phyloP scores from a whole-genome alignment of 371 early-diverging fungal genomes.

The Mucor lusitanicus region DNA sequence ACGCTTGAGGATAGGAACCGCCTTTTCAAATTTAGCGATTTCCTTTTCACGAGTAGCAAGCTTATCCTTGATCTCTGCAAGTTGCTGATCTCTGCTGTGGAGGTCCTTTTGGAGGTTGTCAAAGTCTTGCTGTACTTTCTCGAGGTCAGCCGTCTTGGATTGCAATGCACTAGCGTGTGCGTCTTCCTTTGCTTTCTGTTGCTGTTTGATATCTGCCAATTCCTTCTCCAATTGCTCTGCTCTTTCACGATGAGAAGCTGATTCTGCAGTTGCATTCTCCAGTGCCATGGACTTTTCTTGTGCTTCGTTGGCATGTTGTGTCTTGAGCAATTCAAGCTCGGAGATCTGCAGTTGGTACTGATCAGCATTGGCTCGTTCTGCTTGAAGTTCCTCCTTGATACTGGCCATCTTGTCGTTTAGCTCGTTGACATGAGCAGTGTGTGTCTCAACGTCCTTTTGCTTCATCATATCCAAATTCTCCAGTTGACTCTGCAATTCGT shows the following conservation, averaged over 20 bases:
- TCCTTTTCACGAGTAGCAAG: not conserved
- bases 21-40: not conserved
- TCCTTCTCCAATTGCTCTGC: not conserved
- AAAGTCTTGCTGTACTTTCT: not conserved
- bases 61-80: not conserved
- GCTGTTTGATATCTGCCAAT: not conserved
- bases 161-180: not conserved
- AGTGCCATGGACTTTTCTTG: not conserved
- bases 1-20: not conserved
- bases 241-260: not conserved
- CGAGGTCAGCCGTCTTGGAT: not conserved
- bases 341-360: not conserved
- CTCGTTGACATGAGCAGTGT: not conserved
- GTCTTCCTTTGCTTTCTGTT: not conserved
- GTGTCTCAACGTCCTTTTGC: not conserved
- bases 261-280: not conserved
- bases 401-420: not conserved
- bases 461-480: not conserved
- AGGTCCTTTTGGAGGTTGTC: not conserved
- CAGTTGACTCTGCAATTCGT: not conserved
- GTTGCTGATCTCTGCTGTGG: not conserved
- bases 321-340: constrained; percentile 5
- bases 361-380: not conserved
- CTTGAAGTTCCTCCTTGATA: not conserved
- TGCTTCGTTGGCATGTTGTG: not conserved